These are phyloP conservation scores for Monascus ruber DNA, from an alignment of 2,329 filamentous ascomycete species.

Conservation along the genomic window DNA sequence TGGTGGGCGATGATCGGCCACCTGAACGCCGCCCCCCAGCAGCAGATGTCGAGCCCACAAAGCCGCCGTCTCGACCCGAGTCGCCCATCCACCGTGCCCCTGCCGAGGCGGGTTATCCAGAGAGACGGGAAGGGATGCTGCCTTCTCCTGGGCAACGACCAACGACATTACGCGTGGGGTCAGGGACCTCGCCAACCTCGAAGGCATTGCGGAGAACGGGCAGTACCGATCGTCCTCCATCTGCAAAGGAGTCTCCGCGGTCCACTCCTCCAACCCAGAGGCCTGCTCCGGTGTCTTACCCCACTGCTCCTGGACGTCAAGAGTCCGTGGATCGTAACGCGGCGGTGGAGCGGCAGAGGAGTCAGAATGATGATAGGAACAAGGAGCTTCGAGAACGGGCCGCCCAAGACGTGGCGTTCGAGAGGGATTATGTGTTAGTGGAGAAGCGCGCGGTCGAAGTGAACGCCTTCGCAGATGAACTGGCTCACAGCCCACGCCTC, in stretches of 20 bases:
- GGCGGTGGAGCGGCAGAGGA: constrained; percentile 53
- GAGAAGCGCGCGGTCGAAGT: constrained; percentile 94
- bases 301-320: constrained; percentile 31
- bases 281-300: constrained; percentile 21
- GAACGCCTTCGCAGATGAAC: constrained; percentile 90
- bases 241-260: constrained; percentile 16
- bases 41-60: constrained; percentile 5
- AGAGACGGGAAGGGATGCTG: constrained; percentile 11
- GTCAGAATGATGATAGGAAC: constrained; percentile 28
- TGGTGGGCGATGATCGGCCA: constrained; percentile 65
- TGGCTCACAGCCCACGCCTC: constrained; percentile 68
- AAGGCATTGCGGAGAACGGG: constrained; percentile 20
- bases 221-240: constrained; percentile 21
- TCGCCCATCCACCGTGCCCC: constrained; percentile 8
- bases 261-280: constrained; percentile 18
- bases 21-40: constrained; percentile 9
- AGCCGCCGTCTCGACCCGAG: constrained; percentile 7
- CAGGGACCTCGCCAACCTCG: constrained; percentile 17
- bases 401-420: constrained; percentile 78
- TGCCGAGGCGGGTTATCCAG: constrained; percentile 7
- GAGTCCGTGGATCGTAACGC: constrained; percentile 24
- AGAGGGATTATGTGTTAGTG: constrained; percentile 89
- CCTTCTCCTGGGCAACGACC: constrained; percentile 23
- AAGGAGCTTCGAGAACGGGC: constrained; percentile 48
- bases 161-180: constrained; percentile 15